Conservation (phyloP, 2,329 filamentous ascomycete genomes). For the Colletotrichum scovillei region DNA sequence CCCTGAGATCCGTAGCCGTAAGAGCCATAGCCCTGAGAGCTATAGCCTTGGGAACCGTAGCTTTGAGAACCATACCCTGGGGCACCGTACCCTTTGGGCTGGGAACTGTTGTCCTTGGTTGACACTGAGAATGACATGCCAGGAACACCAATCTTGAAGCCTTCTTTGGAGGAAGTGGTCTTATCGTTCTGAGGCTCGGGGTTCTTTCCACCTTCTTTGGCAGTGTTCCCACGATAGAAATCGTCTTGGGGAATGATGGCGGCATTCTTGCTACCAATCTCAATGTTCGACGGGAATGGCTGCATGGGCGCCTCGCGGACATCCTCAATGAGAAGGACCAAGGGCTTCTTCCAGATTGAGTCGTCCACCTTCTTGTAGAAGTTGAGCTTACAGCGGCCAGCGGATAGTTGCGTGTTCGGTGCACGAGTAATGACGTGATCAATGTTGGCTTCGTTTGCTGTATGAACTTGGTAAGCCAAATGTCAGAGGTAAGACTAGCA, state of each 20-base stretch:
- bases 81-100: not conserved
- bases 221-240: not conserved
- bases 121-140: not conserved
- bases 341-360: not conserved
- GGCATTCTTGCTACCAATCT: not conserved
- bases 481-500: not conserved
- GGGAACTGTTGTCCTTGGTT: not conserved
- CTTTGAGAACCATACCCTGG: too few relatives aligned
- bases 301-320: not conserved
- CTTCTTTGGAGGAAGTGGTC: not conserved
- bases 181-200: not conserved
- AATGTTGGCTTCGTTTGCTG: not conserved
- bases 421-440: not conserved
- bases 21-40: not conserved
- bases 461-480: not conserved
- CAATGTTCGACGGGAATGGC: not conserved
- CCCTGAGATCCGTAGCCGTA: not conserved
- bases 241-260: not conserved
- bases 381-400: not conserved
- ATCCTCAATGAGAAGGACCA: not conserved
- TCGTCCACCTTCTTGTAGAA: not conserved
- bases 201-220: not conserved
- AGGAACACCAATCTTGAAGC: not conserved
- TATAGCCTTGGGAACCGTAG: too few relatives aligned
- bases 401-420: not conserved